Evolutionary conservation across 495 filamentous ascomycete genomes (phyloP).

Genomic region (Aspergillus panamensis): DNA sequence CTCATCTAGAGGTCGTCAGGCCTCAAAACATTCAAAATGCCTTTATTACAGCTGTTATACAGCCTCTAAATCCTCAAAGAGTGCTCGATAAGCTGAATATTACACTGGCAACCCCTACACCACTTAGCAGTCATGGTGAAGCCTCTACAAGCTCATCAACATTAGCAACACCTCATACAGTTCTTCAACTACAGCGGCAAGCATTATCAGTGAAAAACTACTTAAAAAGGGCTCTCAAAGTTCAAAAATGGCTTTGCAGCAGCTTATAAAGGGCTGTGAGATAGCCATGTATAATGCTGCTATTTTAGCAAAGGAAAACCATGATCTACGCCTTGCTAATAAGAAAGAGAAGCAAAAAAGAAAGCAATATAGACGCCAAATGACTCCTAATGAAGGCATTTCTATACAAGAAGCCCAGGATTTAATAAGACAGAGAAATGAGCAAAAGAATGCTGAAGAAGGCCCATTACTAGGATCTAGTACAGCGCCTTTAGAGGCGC

Average conservation of each 20-base stretch:
- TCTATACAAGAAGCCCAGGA: conserved; percentile 7
- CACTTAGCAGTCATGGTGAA: neutral
- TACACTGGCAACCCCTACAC: neutral
- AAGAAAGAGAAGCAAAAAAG: conserved; percentile 6
- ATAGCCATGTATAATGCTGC: too few species aligned
- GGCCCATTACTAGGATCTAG: too few species aligned
- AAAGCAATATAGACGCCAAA: conserved; percentile 3
- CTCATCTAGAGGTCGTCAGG: conserved; percentile 8
- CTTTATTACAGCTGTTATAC: too few species aligned
- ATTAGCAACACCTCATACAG: neutral
- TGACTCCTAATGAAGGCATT: conserved; percentile 9
- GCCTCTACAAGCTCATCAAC: too few species aligned
- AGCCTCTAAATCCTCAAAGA: conserved; percentile 7
- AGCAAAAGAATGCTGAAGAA: too few species aligned
- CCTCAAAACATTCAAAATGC: too few species aligned
- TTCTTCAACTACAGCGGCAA: neutral
- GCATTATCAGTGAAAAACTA: neutral
- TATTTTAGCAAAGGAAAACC: too few species aligned
- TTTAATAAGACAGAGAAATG: neutral
- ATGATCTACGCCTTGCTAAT: too few species aligned
- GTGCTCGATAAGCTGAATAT: conserved; percentile 9
- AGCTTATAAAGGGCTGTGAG: too few species aligned
- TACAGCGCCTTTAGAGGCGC: too few species aligned
- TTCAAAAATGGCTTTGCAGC: too few species aligned
- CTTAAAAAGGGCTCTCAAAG: conserved; percentile 2